Base-by-base conservation (phyloP, 2,329 filamentous ascomycete species). In the Chaetomiaceae sp. region DNA sequence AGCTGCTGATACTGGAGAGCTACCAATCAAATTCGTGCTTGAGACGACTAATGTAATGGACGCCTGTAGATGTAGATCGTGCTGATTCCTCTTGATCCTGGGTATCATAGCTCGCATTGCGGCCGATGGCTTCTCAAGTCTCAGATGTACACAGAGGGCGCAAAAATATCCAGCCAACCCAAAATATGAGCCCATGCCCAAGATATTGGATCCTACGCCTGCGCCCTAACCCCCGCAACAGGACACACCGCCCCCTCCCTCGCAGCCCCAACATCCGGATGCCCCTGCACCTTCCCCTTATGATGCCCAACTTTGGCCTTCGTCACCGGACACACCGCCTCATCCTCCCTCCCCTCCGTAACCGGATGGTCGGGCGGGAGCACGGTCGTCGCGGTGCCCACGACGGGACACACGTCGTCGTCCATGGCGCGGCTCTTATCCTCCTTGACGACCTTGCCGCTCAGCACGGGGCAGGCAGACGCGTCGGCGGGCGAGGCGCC, bases 251-350 rank as follows among this genome's bases (percentile, higher is more conserved):
- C 60, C 2, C 63, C 65, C 2, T 58, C 54, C 1, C 47, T 40
- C 3, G 59, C 58, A 3, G 52, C 49, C 11, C 56, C 52, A 15
- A 70, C 57, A 14, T 57, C 59, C 6, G 68, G 68, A 50, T 70
- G 68, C 10, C 52, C 56, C 11, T 56, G 39, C 15, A 70, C 57
- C 53, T 65, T 68, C 48, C 64, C 63, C 62, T 68, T 68, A 55
- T 70, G 67, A 47, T 70, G 67, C 4, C 66, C 67, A 4, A 69
- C 62, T 48, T 61, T 61, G 29, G 68, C 68, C 57, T 69, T 68
- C 14, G 68, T 70, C 44, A 70, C 63, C 8, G 67, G 67, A 51
- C 68, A 70, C 44, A 63, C 64, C 32, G 61, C 66, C 33, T 63
- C 65, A 48, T 60, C 59, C n/a, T 39, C 51, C 50, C 57, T 51